phyloP scores from a whole-genome alignment of 73 alveolate species.

The Paramecium pentaurelia region DNA sequence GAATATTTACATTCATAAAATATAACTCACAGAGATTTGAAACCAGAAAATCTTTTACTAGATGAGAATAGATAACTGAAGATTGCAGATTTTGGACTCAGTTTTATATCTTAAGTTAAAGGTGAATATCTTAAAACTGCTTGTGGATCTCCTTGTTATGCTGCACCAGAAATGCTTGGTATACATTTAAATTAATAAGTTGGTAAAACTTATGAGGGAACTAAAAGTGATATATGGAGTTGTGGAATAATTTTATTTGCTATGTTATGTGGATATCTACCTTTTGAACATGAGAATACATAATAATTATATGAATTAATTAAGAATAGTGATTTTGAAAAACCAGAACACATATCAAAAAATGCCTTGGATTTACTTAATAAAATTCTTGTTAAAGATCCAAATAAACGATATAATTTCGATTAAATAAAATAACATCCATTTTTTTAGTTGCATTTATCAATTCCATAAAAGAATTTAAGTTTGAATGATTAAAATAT shows the following conservation, averaged over 20 bases:
- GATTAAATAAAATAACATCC: constrained; percentile 11
- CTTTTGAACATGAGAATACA: constrained; percentile 66
- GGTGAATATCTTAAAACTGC: constrained; percentile 67
- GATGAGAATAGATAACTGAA: constrained; percentile 65
- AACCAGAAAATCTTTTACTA: constrained; percentile 72
- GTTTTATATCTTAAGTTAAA: constrained; percentile 50
- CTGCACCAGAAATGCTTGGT: constrained; percentile 83
- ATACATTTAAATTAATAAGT: constrained; percentile 68
- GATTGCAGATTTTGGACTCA: constrained; percentile 76
- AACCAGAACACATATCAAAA: constrained; percentile 1
- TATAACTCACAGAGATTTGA: constrained; percentile 74
- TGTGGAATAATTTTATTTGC: constrained; percentile 72
- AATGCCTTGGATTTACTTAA: background rate
- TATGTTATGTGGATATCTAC: constrained; percentile 74
- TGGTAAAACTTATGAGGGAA: constrained; percentile 66
- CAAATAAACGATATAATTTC: background rate
- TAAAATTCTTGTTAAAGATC: constrained; percentile 9
- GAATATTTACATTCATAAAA: constrained; percentile 67
- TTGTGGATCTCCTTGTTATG: constrained; percentile 82
- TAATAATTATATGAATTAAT: constrained; percentile 34
- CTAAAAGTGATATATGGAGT: constrained; percentile 66
- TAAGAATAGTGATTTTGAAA: constrained; percentile 8
- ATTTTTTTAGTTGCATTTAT: background rate
- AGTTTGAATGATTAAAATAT: background rate
- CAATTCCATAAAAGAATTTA: background rate